Conservation (phyloP, 495 filamentous ascomycete species). For the Bacidia gigantensis region DNA sequence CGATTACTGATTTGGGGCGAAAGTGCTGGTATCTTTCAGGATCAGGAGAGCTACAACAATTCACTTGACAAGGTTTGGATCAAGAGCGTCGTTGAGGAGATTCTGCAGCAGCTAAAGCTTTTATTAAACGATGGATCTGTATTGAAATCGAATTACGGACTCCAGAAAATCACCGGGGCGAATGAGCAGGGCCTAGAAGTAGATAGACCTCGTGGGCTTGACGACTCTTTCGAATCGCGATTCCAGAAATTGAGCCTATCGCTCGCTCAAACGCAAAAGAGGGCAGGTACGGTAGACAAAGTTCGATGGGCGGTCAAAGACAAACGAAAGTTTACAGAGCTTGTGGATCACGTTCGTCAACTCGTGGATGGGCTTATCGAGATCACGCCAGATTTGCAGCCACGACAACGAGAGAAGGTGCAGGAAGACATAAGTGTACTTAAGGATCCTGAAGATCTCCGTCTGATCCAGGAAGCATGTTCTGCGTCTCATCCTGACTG, state of each 20-base stretch:
- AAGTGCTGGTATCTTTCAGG: constrained; percentile 4
- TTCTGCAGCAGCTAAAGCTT: not conserved
- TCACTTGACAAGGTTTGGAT: not conserved
- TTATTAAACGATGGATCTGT: not conserved
- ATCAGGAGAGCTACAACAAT: not conserved
- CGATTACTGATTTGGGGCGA: constrained; percentile 17
- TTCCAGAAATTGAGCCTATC: not conserved
- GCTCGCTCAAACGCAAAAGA: not conserved
- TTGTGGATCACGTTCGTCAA: not conserved
- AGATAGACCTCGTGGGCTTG: not conserved
- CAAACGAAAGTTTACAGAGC: not conserved
- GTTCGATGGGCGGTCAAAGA: not conserved
- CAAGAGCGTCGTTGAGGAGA: not conserved
- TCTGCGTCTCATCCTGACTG: not conserved
- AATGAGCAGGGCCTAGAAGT: not conserved
- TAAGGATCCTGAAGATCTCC: not conserved
- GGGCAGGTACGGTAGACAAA: not conserved
- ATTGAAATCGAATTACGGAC: not conserved
- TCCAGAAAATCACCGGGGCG: not conserved
- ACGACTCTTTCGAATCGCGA: not conserved
- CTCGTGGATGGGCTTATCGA: not conserved
- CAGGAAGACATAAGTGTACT: not conserved
- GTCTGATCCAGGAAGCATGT: not conserved
- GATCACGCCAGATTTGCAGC: not conserved
- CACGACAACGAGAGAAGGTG: not conserved